A percentile compares a stretch with the other conserved stretches of the same genome.
Evolutionary conservation across 345 rosid genomes (phyloP).

Genomic region (Streptanthus diversifolius): DNA sequence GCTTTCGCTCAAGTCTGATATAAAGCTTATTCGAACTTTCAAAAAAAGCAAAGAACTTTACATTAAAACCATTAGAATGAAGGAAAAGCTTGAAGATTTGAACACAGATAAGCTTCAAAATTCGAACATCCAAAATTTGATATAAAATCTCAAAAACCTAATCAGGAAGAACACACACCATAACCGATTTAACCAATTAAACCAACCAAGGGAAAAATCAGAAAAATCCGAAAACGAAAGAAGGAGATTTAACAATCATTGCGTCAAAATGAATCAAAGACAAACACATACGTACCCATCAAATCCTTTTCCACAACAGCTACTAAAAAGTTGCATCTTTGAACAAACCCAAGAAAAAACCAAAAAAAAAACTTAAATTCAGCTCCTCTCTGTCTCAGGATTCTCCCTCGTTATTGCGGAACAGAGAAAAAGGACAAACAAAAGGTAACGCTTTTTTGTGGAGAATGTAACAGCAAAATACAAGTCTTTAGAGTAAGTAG

Average conservation of each 20-base stretch:
- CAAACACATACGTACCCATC: slow-evolving; percentile 55
- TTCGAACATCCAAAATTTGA: not conserved
- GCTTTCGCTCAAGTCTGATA: too few species aligned
- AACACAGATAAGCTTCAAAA: not conserved
- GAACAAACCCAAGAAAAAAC: not conserved
- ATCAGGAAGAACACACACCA: not conserved
- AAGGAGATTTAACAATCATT: not conserved
- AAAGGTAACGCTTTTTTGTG: slow-evolving; percentile 19
- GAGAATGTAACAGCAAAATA: slow-evolving; percentile 22
- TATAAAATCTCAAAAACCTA: not conserved
- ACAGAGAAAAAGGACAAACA: not conserved
- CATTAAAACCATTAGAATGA: not conserved
- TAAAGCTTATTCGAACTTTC: not conserved
- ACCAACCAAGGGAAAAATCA: not conserved
- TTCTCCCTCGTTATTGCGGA: not conserved
- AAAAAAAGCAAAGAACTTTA: not conserved
- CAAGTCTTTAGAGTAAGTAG: not conserved
- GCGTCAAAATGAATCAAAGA: slow-evolving; percentile 1
- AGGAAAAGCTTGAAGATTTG: not conserved
- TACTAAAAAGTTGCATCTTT: slow-evolving; percentile 60
- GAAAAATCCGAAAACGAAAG: not conserved
- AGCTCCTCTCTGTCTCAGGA: slow-evolving; percentile 10
- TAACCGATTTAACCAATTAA: slow-evolving; percentile 13
- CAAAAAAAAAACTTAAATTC: not conserved
- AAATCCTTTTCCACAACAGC: slow-evolving; percentile 66